A percentile compares a stretch with the other conserved stretches of the same genome.
phyloP scores from a whole-genome alignment of 768 basidiomycete genomes.

The Lactifluus piperatus region DNA sequence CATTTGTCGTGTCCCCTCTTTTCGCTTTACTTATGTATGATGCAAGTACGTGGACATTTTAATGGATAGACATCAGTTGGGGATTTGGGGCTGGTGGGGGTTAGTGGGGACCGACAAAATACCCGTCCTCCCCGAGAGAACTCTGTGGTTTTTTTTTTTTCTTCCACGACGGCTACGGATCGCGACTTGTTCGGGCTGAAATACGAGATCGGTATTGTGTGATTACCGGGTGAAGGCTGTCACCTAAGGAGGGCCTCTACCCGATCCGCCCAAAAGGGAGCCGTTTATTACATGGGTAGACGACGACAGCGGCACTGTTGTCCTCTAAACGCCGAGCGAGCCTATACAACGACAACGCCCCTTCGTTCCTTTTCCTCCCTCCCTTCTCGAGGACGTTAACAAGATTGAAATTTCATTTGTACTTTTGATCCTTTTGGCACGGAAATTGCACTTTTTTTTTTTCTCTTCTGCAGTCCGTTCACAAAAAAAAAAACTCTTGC shows the following conservation, averaged over 20 bases:
- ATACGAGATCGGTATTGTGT: neutral
- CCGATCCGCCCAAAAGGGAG: neutral
- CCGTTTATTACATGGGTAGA: neutral
- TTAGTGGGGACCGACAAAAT: neutral
- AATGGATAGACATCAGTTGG: neutral
- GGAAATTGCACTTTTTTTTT: conserved; percentile 10
- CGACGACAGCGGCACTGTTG: conserved; percentile 2
- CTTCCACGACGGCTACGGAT: conserved; percentile 12
- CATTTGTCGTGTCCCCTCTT: neutral
- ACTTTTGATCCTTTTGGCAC: neutral
- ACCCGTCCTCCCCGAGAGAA: neutral
- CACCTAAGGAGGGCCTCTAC: neutral
- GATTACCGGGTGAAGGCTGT: conserved; percentile 11
- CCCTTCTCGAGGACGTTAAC: neutral
- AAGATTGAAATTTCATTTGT: conserved; percentile 6
- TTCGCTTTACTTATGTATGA: neutral
- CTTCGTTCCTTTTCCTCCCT: neutral
- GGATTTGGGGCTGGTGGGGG: too few relatives aligned
- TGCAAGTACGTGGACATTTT: neutral
- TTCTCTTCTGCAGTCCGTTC: neutral
- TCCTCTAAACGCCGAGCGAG: conserved; percentile 14
- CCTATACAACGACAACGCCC: neutral
- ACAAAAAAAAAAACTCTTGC: neutral
- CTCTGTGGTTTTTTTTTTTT: neutral
- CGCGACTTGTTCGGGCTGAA: conserved; percentile 15